Base-by-base conservation (phyloP, 2,329 filamentous ascomycete species). In the Escovopsis sp. region DNA sequence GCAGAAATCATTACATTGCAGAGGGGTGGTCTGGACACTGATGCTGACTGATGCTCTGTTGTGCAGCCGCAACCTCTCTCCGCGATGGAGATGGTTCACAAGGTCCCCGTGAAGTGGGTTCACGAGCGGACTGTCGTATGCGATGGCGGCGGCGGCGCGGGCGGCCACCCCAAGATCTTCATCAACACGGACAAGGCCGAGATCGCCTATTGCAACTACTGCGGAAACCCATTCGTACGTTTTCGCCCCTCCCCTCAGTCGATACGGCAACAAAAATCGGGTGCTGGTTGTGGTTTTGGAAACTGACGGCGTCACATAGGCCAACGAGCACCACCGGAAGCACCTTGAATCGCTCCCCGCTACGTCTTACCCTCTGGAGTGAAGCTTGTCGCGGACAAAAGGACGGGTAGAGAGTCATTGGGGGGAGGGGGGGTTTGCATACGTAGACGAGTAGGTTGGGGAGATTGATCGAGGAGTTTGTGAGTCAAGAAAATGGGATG, bases 161-260 rank as follows among this genome's bases (percentile, higher is more conserved):
- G 84, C 42, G 91, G 91, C 35, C 91, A 98, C 63, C 91, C 91
- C 39, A 76, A 77, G 57, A 82, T 98, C 65, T 98, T 87, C 62
- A 98, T 98, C 75, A 98, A 98, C 67, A 81, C 84, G 51, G 91
- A 98, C 66, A 96, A 95, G 72, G 84, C 91, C 35, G 80, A 96
- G 70, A 94, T 98, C 55, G 76, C 77, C 63, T 70, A 71, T 59
- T 98, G 91, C 71, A 81, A 74, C 57, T 98, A 98, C 70, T 98
- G 91, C 60, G 91, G 91, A 41, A 61, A 91, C 51, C 91, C 91
- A 53, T 98, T 80, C 60, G 91, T 96, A 74, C 59, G 88, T 64
- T 30, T 5, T 9, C 3, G 27, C 27, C 27, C 27, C 5, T 6
- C 25, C 27, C 27, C 11, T 30, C 27, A 20, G 20, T 20, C 20